A percentile compares a stretch with the other conserved stretches of the same genome.
Evolutionary conservation across 2,329 filamentous ascomycete species (phyloP).

Genomic region (Pyricularia grisea): DNA sequence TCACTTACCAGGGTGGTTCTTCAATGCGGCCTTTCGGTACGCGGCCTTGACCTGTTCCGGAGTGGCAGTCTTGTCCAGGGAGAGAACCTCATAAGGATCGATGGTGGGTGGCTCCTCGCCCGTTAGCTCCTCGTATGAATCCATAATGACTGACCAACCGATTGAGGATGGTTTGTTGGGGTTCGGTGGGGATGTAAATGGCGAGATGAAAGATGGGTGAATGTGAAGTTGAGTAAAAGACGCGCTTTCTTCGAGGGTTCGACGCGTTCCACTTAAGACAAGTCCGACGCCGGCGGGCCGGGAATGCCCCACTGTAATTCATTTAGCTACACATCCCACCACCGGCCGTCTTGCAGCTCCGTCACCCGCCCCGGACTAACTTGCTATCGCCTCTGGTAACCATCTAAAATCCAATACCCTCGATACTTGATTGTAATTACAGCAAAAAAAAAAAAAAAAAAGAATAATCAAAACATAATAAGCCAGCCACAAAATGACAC

Average conservation of each 20-base stretch:
- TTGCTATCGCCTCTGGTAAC: not conserved
- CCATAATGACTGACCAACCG: constrained; percentile 25
- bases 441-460: not conserved
- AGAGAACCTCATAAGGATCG: constrained; percentile 74
- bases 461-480: not conserved
- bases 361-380: not conserved
- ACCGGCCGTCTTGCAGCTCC: not conserved
- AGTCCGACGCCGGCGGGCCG: not conserved
- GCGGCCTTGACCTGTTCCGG: constrained; percentile 76
- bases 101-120: constrained; percentile 52
- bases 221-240: not conserved
- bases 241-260: not conserved
- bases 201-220: not conserved
- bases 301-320: not conserved
- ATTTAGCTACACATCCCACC: not conserved
- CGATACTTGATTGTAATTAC: too few species aligned
- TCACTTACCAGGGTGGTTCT: constrained; percentile 67
- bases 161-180: not conserved
- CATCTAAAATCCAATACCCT: not conserved
- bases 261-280: not conserved
- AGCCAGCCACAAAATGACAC: constrained; percentile 2
- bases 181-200: not conserved
- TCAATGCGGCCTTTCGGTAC: constrained; percentile 85
- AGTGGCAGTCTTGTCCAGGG: constrained; percentile 60
- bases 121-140: constrained; percentile 39